Percentiles rank a stretch among this genome's conserved stretches.
These are phyloP conservation scores for Ceratobasidium sp. DNA, from an alignment of 1,284 basidiomycete genomes.

Conservation along the genomic window DNA sequence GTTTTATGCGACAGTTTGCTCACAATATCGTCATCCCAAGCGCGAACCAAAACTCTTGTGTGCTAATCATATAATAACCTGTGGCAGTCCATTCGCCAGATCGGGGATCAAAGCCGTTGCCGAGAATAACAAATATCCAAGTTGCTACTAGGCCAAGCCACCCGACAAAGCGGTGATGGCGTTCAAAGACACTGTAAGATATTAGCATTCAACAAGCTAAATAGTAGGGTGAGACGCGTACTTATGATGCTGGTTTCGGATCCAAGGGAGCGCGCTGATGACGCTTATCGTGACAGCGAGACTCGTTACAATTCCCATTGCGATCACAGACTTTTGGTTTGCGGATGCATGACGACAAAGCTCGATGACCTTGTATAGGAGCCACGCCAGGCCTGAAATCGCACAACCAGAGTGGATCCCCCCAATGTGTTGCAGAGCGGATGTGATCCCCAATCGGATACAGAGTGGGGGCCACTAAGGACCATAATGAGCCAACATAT, in stretches of 20 bases:
- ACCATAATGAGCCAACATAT: constrained; percentile 29
- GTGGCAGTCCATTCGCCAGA: constrained; percentile 63
- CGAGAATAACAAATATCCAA: constrained; percentile 70
- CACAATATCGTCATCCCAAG: constrained; percentile 75
- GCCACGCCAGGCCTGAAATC: constrained; percentile 65
- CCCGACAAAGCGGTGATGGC: constrained; percentile 76
- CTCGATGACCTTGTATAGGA: constrained; percentile 62
- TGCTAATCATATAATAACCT: constrained; percentile 61
- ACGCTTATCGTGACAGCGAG: constrained; percentile 61
- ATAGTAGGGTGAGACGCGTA: constrained; percentile 52
- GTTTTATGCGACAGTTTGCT: constrained; percentile 46
- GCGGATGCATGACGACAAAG: constrained; percentile 61
- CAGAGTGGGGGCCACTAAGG: constrained; percentile 71
- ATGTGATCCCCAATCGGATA: constrained; percentile 67
- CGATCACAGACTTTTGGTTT: constrained; percentile 62
- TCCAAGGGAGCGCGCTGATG: constrained; percentile 70
- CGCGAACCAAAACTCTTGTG: constrained; percentile 77
- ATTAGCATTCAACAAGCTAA: constrained; percentile 33
- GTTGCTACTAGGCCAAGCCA: constrained; percentile 69
- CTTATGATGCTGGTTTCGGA: constrained; percentile 79
- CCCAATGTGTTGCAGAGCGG: constrained; percentile 70
- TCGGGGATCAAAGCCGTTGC: constrained; percentile 62
- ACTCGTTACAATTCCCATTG: constrained; percentile 65
- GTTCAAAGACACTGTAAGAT: constrained; percentile 66
- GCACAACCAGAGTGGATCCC: constrained; percentile 79